phyloP scores from a whole-genome alignment of 768 basidiomycete genomes.

The Naganishia onofrii region DNA sequence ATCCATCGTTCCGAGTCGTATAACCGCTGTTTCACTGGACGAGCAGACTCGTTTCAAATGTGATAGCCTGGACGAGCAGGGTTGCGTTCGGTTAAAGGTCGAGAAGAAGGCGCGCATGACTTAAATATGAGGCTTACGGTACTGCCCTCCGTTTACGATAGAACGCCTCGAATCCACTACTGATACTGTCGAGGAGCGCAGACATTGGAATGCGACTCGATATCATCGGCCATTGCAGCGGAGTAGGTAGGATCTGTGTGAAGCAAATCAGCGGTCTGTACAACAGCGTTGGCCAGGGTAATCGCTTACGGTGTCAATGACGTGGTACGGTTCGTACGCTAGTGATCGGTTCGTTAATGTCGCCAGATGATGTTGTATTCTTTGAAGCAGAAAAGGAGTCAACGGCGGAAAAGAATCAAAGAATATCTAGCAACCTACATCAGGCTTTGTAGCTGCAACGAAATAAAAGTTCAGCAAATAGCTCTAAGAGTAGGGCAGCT shows the following conservation, averaged over 20 bases:
- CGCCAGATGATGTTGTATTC: constrained; percentile 48
- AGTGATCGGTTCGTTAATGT: constrained; percentile 41
- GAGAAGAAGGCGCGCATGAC: background rate
- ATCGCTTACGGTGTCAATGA: constrained; percentile 42
- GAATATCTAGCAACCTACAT: constrained; percentile 36
- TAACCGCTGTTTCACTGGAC: constrained; percentile 22
- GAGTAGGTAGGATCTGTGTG: constrained; percentile 35
- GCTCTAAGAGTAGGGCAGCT: background rate
- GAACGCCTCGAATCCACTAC: constrained; percentile 41
- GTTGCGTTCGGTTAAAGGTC: background rate
- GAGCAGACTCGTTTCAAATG: constrained; percentile 35
- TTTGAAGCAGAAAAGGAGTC: constrained; percentile 19
- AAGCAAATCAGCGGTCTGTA: no score
- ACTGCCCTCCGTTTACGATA: constrained; percentile 39
- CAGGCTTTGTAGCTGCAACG: constrained; percentile 39
- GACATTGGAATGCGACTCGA: constrained; percentile 45
- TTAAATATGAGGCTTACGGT: constrained; percentile 35
- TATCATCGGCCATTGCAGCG: constrained; percentile 40
- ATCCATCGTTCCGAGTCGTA: constrained; percentile 18
- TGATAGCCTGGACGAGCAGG: constrained; percentile 21
- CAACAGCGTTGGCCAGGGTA: no score
- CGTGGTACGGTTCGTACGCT: constrained; percentile 47
- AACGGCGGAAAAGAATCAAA: background rate
- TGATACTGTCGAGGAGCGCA: constrained; percentile 40
- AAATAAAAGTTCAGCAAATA: background rate